Conservation (phyloP, 2,329 filamentous ascomycete species). For the Monilinia polystroma region DNA sequence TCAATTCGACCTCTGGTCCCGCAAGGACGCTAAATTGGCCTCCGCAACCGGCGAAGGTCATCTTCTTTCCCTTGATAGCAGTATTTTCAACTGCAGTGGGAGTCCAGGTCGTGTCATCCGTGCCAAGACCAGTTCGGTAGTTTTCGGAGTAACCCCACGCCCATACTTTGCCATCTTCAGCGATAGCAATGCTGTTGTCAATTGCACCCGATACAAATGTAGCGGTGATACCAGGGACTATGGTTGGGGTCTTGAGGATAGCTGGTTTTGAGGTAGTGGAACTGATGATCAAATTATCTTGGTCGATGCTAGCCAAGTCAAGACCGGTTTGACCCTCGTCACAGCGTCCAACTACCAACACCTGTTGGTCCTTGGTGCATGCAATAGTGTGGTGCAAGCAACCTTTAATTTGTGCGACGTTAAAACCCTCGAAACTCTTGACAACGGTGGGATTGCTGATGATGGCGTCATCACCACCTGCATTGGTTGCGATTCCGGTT, state of each 20-base stretch:
- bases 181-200: constrained; percentile 71
- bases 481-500: constrained; percentile 64
- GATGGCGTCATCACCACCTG: constrained; percentile 68
- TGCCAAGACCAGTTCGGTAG: constrained; percentile 76
- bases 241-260: constrained; percentile 66
- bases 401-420: constrained; percentile 55
- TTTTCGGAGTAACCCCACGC: constrained; percentile 79
- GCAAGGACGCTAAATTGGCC: constrained; percentile 73
- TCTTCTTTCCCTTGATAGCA: constrained; percentile 70
- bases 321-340: constrained; percentile 58
- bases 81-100: constrained; percentile 82
- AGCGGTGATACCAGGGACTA: constrained; percentile 42
- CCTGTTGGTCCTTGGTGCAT: constrained; percentile 54
- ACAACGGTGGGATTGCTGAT: constrained; percentile 40
- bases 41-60: constrained; percentile 75
- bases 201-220: constrained; percentile 60
- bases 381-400: constrained; percentile 74
- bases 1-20: constrained; percentile 38
- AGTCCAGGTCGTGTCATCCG: constrained; percentile 72
- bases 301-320: constrained; percentile 53
- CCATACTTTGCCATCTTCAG: constrained; percentile 66
- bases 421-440: background rate
- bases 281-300: constrained; percentile 62
- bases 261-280: constrained; percentile 57
- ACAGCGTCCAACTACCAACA: constrained; percentile 61